phyloP scores from a whole-genome alignment of 352 stramenopile species.

The Pythium folliculosum region DNA sequence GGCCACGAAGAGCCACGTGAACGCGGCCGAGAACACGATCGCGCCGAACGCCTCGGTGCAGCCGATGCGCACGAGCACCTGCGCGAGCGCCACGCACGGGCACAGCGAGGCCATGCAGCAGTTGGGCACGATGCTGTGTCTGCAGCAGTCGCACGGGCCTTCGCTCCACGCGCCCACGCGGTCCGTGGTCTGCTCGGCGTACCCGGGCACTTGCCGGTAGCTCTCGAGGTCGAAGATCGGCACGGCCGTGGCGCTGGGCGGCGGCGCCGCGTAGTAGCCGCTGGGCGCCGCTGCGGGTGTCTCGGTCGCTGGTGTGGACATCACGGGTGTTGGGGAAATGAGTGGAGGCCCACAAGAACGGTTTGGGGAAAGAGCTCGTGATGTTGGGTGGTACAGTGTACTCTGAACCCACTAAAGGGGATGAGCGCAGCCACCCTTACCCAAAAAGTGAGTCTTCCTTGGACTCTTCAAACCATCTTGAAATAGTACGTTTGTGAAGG shows the following conservation, averaged over 20 bases:
- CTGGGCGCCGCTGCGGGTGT: neutral
- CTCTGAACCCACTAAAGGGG: neutral
- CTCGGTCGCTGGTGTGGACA: neutral
- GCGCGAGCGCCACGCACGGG: slow-evolving; percentile 25
- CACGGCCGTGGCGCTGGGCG: neutral
- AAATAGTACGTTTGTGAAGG: too few species aligned
- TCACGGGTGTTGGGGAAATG: neutral
- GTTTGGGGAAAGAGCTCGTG: too few species aligned
- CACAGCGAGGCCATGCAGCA: slow-evolving; percentile 29
- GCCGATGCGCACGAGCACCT: slow-evolving; percentile 20
- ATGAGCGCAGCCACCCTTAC: neutral
- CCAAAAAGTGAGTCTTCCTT: neutral
- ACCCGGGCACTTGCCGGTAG: slow-evolving; percentile 1
- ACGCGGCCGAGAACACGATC: neutral
- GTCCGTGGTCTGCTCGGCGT: slow-evolving; percentile 7
- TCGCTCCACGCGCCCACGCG: slow-evolving; percentile 21
- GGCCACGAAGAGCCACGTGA: slow-evolving; percentile 2
- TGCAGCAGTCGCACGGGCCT: slow-evolving; percentile 30
- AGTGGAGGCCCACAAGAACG: too few species aligned
- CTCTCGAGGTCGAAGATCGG: slow-evolving; percentile 15
- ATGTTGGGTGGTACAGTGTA: too few species aligned
- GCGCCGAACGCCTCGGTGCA: neutral
- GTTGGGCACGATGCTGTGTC: slow-evolving; percentile 28
- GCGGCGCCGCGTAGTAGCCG: neutral
- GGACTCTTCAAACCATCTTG: too few species aligned